A percentile compares a stretch with the other conserved stretches of the same genome.
Conservation (phyloP, 2,329 filamentous ascomycete genomes). For the Amesomyces nigricolor region DNA sequence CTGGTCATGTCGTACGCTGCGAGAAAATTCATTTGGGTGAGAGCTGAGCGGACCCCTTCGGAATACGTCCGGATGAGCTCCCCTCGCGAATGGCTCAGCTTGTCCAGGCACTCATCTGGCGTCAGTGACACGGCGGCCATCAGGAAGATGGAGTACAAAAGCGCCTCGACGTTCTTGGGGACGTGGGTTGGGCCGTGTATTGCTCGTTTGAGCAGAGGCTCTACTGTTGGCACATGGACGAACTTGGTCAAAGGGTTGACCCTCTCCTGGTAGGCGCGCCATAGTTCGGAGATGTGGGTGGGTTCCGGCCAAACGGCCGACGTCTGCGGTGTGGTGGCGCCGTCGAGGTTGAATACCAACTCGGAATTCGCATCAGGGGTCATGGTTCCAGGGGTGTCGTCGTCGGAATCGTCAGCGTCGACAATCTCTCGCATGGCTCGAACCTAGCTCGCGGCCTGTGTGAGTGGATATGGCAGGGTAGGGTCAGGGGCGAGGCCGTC, state of each 20-base stretch:
- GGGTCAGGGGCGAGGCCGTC: neutral
- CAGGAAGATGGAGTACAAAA: conserved; percentile 61
- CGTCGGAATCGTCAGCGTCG: conserved; percentile 48
- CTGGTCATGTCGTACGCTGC: conserved; percentile 53
- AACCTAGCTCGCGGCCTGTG: conserved; percentile 35
- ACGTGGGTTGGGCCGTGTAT: conserved; percentile 50
- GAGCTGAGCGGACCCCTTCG: conserved; percentile 44
- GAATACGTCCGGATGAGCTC: conserved; percentile 48
- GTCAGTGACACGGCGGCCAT: conserved; percentile 53
- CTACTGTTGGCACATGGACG: conserved; percentile 65
- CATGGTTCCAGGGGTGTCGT: conserved; percentile 38
- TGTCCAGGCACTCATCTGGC: conserved; percentile 49
- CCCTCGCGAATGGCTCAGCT: conserved; percentile 46
- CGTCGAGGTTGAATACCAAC: conserved; percentile 37
- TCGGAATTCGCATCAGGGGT: conserved; percentile 50
- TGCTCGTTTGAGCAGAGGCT: conserved; percentile 60
- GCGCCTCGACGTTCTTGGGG: conserved; percentile 53
- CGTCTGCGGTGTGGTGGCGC: conserved; percentile 34
- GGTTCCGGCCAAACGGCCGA: conserved; percentile 56
- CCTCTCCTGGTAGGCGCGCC: conserved; percentile 69
- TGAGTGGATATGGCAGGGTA: conserved; percentile 7
- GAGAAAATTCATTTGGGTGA: conserved; percentile 52
- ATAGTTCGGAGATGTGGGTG: conserved; percentile 62
- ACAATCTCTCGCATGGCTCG: conserved; percentile 55
- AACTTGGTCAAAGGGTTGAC: conserved; percentile 69